Base-by-base conservation (phyloP, 2,329 filamentous ascomycete genomes). In the Hypocreales sp. region DNA sequence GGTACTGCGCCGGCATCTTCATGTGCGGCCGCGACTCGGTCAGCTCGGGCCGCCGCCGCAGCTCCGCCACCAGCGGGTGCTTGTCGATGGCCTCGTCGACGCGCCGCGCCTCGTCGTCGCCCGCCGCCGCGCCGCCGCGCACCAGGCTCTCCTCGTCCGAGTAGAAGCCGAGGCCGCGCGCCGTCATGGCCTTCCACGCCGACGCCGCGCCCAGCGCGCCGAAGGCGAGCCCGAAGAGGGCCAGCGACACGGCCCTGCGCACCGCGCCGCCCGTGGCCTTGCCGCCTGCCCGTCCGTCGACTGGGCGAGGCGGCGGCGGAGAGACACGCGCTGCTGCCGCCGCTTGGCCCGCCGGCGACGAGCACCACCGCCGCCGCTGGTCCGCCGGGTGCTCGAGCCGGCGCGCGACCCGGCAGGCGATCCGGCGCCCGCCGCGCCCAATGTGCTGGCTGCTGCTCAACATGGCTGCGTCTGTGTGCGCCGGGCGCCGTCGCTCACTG, bases 1-100 rank as follows among this genome's bases (percentile, higher is more conserved):
- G 72, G 50, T 83, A 65, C 3, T 63, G 52, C 15, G 63, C 59
- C 0, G 87, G 84, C 45, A 94, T 79, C 53, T 86, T 90, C 47
- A 94, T 60, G 47, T 93, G 83, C 8, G 87, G 87, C 22, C 90
- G 70, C 19, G 78, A 77, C 50, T 92, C 84, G 19, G 60, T 66
- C 50, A 77, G 79, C 15, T 68, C 67, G 1, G 72, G 60, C 40
- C 79, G 64, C 12, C 54, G 52, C 25, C 86, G 76, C 26, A 95
- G 60, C 22, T 67, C 60, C n/a, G 61, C 48, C 5, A 78, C 66
- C n/a, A 92, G 49, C 1, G 82, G 77, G 55, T 90, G 83, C 24
- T 61, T 67, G 44, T 74, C 68, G 50, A 95, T 82, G 44, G 70
- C 67, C 7, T 71, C 61, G 38, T 94, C 78, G 41, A 92, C 70